Evolutionary conservation across 108 stramenopile genomes (phyloP), one percentile per base, ranked within the genome.

Genomic region (Skeletonema potamos): DNA sequence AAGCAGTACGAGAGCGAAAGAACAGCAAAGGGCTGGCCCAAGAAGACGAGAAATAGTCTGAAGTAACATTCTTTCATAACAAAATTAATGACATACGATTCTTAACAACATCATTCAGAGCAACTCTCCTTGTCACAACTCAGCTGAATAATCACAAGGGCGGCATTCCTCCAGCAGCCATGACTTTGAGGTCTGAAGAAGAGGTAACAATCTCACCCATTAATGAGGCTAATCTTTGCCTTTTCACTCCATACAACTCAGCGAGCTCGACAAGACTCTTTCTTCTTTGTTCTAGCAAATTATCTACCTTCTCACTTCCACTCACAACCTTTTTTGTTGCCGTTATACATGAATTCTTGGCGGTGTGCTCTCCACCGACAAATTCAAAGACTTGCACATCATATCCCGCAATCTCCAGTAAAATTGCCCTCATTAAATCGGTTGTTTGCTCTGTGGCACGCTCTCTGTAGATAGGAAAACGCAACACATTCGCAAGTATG

Each of bases 341-440:
- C 4, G 91, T 88, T 66, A 96, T 87, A 89, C 93, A 92, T 18
- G 84, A 86, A 84, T 96, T 96, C 72, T 94, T 96, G 27, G 84
- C 82, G 2, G 92, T 96, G 61, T 96, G 92, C 59, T 93, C 89
- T 15, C 90, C 88, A 27, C 89, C 89, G 24, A 92, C 77, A 72
- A 93, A 96, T 61, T 96, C 95, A 81, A 96, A 90, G 3, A 96
- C 89, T 34, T 88, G 80, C 2, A 89, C 90, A 26, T 91, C 82
- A 74, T 96, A 96, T n/a, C 88, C 89, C n/a, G 88, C 87, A 41
- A 72, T 66, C 66, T 96, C 92, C 72, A 96, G 68, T 17, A 92
- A 72, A 17, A 92, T 57, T 0, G 88, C 92, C 12, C 94, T 72
- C 51, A 93, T 70, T 17, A 85, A 73, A 74, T 96, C 94, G 3